Base-by-base conservation (phyloP, 164 flowering plant genomes). In the Annona cherimola region DNA sequence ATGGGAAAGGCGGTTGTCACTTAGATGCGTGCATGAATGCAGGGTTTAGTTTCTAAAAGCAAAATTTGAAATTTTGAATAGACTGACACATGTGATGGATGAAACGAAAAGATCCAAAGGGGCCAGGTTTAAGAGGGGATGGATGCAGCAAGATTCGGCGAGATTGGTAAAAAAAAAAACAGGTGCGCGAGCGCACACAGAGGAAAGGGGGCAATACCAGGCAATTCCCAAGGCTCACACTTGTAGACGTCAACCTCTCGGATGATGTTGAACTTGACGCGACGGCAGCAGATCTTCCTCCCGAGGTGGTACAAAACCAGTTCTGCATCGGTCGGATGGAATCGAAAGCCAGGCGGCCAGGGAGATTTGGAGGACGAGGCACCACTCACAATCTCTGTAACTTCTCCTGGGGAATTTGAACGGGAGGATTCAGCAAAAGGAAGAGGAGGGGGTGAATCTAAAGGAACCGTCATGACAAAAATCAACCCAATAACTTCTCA, bases 301-400 rank as follows among this genome's bases (percentile, higher is more conserved):
- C 79, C 79, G 3, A 81, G 82, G 61, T 77, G 77, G 40, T 75
- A 79, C 6, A 79, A 69, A 2, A 81, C 55, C 11, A 81, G 75
- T 61, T 81, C 84, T 55, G 77, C 84, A 35, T 81, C 84, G 8
- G 80, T 81, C 8, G 84, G 84, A 68, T 72, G 75, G 70, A 81
- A 81, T 20, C 84, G 74, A 61, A 81, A 75, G 3, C 84, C 84
- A 1, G 82, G 78, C n/a, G 84, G 84, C 84, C 78, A 81, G 35
- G 70, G 69, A 2, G 57, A 50, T 16, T 50, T 50, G 9, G 57
- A 50, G 14, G 14, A 11, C 9, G 14, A 11, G 14, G 14, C 57
- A 7, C 14, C 57, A 50, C 9, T 16, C 9, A 50, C 57, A 50
- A 50, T 50, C 26, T 61, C 64, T 20, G 75, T 72, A 50, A 69